Evolutionary conservation across 306 rosid species (phyloP), one percentile per base, ranked within the genome.

Genomic region (Cucurbita pepo): DNA sequence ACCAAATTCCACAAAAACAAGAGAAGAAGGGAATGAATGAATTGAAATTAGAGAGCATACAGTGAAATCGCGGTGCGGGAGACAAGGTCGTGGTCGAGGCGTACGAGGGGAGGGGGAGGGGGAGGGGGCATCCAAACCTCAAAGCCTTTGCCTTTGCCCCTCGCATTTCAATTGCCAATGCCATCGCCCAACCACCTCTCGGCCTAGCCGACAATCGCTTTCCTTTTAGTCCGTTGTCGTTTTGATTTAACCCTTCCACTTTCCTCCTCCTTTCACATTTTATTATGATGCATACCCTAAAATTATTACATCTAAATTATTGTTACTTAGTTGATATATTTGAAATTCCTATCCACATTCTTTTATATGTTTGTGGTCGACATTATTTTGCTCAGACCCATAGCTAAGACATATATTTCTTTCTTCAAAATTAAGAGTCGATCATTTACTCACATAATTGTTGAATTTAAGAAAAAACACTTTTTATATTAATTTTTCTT

Each of bases 211-310:
- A 66, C 72, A 66, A 45, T 66, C 72, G 41, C 16, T 66, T 65
- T 66, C 55, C 52, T 0, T 34, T 14, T 5, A 19, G 2, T 21
- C 72, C 10, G 19, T 25, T 66, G 55, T 66, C 72, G 38, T 45
- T 66, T 66, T 45, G 55, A 66, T 66, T 45, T 12, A 66, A 22
- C 72, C 55, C 40, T 66, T 45, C 72, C 72, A 66, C 72, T 66
- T 65, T 13, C 40, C 6, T 18, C 34, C 47, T n/a, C 9, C 51
- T 55, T 55, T 18, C 51, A 40, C 15, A 7, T 61, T 61, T 36
- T 61, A 37, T 37, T 11, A 61, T 15, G 25, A 30, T 2, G 34
- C 34, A 30, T 30, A 0, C 30, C 30, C 30, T 1, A 25, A 60
- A 60, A 60, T 34, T 36, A 36, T 60, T 36, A 40, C 11, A 34